Evolutionary conservation across 176 grass and related monocot species (phyloP), one percentile per base, ranked within the genome.

Genomic region (Paspalum notatum): DNA sequence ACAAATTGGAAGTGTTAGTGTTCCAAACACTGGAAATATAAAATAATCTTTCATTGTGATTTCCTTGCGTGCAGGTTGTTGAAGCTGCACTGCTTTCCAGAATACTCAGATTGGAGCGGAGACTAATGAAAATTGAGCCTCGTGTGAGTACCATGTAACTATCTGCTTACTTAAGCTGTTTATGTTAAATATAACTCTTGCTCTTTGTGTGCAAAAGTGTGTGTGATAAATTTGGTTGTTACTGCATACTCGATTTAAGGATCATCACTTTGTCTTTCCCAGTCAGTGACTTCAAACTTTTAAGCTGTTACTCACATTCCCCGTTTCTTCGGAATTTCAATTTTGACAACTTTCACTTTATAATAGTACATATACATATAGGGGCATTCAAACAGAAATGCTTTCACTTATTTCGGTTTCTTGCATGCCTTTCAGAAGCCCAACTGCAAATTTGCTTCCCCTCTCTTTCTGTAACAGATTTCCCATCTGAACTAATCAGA

Each of bases 31-130:
- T 42, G 56, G 65, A 18, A 11, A 77, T 73, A 60, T 63, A 48
- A 64, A 82, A 76, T 53, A 5, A 78, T 83, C 2, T 72, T 63
- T 69, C 54, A 49, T 79, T 67, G 7, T 84, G 53, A 65, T 72
- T 71, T 50, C 26, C 12, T 47, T 63, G 59, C 76, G 21, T 74
- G 68, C 69, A 98, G 96, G 96, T 98, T 90, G 92, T 98, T 5
- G 96, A 98, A 93, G 96, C 96, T 59, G 92, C 96, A 82, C 79
- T 98, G 17, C 59, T 98, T 72, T 98, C 92, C 17, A 92, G 96
- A 90, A 98, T 98, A 87, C 84, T 93, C 80, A 87, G 86, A 74
- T 47, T 98, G 75, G 96, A 98, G 52, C 88, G 84, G 37, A 95
- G 84, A 76, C 76, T 98, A 86, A 95, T 98, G 88, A 80, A 91